These are phyloP conservation scores for Macrolepiota albuminosa DNA, from an alignment of 768 basidiomycete genomes.

Conservation along the genomic window DNA sequence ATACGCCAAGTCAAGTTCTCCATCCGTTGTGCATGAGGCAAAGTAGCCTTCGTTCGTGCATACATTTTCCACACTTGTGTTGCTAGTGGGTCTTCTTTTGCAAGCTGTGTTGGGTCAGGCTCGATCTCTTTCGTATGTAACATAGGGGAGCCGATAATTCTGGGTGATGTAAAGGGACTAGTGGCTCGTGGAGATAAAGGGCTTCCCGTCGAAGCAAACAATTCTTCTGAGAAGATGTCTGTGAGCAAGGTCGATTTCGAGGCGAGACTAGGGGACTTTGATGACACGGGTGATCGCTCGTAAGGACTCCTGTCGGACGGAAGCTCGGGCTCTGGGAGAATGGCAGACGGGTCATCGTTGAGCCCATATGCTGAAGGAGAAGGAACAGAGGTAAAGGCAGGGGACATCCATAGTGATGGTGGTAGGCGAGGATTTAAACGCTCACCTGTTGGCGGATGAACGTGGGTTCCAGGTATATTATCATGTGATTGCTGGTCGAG, in stretches of 20 bases:
- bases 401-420: conserved; percentile 85
- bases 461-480: conserved; percentile 14
- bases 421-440: conserved; percentile 54
- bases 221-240: conserved; percentile 67
- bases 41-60: conserved; percentile 78
- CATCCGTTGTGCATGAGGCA: conserved; percentile 93
- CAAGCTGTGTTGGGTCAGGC: conserved; percentile 58
- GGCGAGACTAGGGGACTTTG: conserved; percentile 42
- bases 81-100: conserved; percentile 85
- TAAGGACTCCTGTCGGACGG: conserved; percentile 30
- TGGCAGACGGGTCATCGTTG: conserved; percentile 30
- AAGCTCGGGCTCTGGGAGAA: conserved; percentile 27
- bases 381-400: conserved; percentile 45
- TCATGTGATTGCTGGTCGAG: conserved; percentile 6
- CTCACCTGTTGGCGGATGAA: conserved; percentile 34
- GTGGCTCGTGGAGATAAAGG: conserved; percentile 37
- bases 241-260: conserved; percentile 62
- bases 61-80: conserved; percentile 99
- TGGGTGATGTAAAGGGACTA: conserved; percentile 61
- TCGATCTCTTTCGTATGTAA: conserved; percentile 41
- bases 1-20: conserved; percentile 98
- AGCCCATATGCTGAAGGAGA: conserved; percentile 37
- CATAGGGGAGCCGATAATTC: conserved; percentile 65
- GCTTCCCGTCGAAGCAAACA: conserved; percentile 42
- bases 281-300: conserved; percentile 30